Evolutionary conservation across 176 grass and related monocot species (phyloP).

Genomic region (Cocos nucifera): DNA sequence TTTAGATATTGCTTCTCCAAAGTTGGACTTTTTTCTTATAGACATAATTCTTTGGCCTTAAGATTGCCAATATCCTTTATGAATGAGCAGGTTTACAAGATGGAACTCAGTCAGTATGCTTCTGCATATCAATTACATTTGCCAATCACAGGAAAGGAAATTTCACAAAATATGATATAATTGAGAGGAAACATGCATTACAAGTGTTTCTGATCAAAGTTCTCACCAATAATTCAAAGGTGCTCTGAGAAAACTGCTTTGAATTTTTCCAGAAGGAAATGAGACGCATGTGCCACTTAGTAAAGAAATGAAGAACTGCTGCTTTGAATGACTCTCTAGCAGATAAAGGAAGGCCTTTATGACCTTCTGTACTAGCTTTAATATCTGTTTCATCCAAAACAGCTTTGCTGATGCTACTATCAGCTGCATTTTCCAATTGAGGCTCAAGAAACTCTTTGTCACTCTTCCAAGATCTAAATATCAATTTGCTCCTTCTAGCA

Average conservation of each 20-base stretch:
- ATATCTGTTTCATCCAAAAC: conserved; percentile 30
- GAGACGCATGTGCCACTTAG: conserved; percentile 43
- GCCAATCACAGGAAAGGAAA: no score
- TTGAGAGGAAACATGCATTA: no score
- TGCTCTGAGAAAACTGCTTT: conserved; percentile 41
- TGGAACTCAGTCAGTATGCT: not conserved
- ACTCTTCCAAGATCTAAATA: conserved; percentile 74
- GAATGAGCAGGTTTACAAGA: not conserved
- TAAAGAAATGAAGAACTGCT: conserved; percentile 45
- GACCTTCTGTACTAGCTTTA: conserved; percentile 30
- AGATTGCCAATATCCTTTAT: not conserved
- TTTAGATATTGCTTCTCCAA: no score
- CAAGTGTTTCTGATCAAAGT: not conserved
- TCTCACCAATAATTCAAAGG: conserved; percentile 71
- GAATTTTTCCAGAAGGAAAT: conserved; percentile 56
- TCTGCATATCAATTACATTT: no score
- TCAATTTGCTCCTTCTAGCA: conserved; percentile 77
- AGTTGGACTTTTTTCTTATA: no score
- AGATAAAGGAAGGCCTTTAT: conserved; percentile 42
- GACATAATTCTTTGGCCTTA: not conserved
- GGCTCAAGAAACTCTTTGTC: conserved; percentile 64
- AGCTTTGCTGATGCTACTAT: conserved; percentile 28
- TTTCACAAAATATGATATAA: no score
- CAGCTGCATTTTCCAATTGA: conserved; percentile 44
- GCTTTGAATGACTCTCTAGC: conserved; percentile 54